Percentiles rank a stretch among this genome's conserved stretches.
Conservation (phyloP, 805 yeast species). For the Pichia membranifaciens region DNA sequence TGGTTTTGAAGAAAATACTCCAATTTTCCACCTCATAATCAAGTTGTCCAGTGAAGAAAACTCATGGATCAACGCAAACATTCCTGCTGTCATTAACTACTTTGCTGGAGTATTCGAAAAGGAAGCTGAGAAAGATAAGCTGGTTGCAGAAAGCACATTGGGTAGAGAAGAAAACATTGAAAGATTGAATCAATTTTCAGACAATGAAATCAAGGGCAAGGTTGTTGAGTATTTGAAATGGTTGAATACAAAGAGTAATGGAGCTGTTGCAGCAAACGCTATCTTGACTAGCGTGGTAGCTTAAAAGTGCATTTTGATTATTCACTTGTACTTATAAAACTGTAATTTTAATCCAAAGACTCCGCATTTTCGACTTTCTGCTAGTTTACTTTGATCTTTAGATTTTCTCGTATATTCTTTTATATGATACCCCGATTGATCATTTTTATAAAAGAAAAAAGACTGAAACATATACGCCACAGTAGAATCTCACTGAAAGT, state of each 20-base stretch:
- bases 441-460: background rate
- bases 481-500: too few relatives aligned
- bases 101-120: slow-evolving; percentile 67
- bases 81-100: slow-evolving; percentile 58
- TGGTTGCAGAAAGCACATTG: slow-evolving; percentile 67
- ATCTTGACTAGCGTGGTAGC: slow-evolving; percentile 40
- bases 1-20: slow-evolving; percentile 89
- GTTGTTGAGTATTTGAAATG: slow-evolving; percentile 68
- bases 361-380: too few relatives aligned
- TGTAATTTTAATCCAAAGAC: too few relatives aligned
- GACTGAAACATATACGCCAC: background rate
- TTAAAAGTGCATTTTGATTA: slow-evolving; percentile 8
- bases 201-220: slow-evolving; percentile 55
- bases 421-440: background rate
- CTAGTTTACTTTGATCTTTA: background rate
- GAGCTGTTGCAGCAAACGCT: slow-evolving; percentile 52
- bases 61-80: slow-evolving; percentile 46
- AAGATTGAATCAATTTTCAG: slow-evolving; percentile 70
- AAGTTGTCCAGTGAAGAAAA: slow-evolving; percentile 53
- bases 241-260: slow-evolving; percentile 59
- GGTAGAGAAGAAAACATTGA: slow-evolving; percentile 84
- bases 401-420: background rate
- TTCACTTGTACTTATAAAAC: too few relatives aligned
- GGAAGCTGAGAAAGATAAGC: slow-evolving; percentile 66
- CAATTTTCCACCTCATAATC: slow-evolving; percentile 74